These are phyloP conservation scores for Mytilinidion resinicola DNA, from an alignment of 495 filamentous ascomycete genomes.

Conservation along the genomic window DNA sequence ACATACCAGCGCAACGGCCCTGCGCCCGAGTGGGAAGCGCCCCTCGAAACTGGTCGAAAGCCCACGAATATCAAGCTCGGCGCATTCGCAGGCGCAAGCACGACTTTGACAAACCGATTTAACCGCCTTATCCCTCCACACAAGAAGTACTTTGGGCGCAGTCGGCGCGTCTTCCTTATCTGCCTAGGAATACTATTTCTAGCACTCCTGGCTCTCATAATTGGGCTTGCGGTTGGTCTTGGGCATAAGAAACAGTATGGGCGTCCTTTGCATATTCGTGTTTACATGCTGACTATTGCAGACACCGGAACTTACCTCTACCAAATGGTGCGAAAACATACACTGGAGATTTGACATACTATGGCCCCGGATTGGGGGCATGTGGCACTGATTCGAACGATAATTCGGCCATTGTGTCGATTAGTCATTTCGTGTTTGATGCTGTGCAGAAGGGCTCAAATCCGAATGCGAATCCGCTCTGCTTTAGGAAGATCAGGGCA, in stretches of 20 bases:
- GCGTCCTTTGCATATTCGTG: constrained; percentile 21
- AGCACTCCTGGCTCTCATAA: constrained; percentile 44
- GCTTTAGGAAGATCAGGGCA: constrained; percentile 57
- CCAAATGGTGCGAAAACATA: constrained; percentile 46
- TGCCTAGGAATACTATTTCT: constrained; percentile 35
- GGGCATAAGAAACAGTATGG: constrained; percentile 27
- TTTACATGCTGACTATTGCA: constrained; percentile 25
- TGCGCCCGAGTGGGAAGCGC: constrained; percentile 10
- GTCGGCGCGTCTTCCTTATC: constrained; percentile 38
- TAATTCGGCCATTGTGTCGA: constrained; percentile 55
- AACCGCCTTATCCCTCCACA: constrained; percentile 38
- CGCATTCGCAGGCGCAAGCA: constrained; percentile 5
- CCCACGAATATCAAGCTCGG: constrained; percentile 1
- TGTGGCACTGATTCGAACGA: constrained; percentile 55
- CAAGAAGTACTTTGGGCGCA: constrained; percentile 39
- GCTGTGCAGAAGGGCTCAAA: constrained; percentile 48
- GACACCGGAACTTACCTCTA: constrained; percentile 47
- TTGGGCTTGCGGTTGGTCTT: constrained; percentile 52
- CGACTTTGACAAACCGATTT: constrained; percentile 20
- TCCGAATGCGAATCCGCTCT: constrained; percentile 66
- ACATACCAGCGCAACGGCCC: background rate
- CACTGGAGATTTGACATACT: constrained; percentile 67
- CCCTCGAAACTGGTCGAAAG: constrained; percentile 5
- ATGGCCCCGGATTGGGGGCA: constrained; percentile 59
- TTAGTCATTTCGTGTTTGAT: constrained; percentile 64